These are phyloP conservation scores for Cavenderia fasciculata DNA, from an alignment of 78 protist genomes.

Conservation along the genomic window DNA sequence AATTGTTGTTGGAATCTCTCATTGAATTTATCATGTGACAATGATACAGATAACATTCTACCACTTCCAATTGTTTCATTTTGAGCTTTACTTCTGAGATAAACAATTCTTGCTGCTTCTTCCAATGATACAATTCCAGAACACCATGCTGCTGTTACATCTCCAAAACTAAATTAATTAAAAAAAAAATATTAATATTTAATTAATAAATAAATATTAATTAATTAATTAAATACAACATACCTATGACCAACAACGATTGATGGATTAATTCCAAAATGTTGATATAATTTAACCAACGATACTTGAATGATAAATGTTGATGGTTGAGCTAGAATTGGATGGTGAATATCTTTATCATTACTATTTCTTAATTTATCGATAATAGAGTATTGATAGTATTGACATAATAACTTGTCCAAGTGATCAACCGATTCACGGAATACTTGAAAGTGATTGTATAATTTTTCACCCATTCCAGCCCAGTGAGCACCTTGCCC, in stretches of 20 bases:
- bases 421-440: background rate
- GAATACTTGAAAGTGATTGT: background rate
- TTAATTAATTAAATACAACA: background rate
- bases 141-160: constrained; percentile 1
- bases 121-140: constrained; percentile 11
- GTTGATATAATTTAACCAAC: constrained; percentile 15
- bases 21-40: background rate
- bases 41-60: constrained; percentile 18
- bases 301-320: constrained; percentile 1
- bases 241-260: constrained; percentile 46
- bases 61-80: constrained; percentile 35
- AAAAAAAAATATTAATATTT: background rate
- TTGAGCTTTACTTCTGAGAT: background rate
- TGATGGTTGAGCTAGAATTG: constrained; percentile 38
- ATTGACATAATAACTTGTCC: background rate
- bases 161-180: constrained; percentile 23
- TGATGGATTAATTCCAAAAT: constrained; percentile 13
- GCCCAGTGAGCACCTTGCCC: constrained; percentile 83
- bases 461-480: constrained; percentile 25
- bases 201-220: background rate
- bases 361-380: background rate
- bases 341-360: constrained; percentile 17
- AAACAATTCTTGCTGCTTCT: background rate
- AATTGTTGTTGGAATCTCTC: background rate
- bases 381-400: constrained; percentile 12